Conservation (phyloP, 495 filamentous ascomycete species). For the Astrocystis sublimbata region DNA sequence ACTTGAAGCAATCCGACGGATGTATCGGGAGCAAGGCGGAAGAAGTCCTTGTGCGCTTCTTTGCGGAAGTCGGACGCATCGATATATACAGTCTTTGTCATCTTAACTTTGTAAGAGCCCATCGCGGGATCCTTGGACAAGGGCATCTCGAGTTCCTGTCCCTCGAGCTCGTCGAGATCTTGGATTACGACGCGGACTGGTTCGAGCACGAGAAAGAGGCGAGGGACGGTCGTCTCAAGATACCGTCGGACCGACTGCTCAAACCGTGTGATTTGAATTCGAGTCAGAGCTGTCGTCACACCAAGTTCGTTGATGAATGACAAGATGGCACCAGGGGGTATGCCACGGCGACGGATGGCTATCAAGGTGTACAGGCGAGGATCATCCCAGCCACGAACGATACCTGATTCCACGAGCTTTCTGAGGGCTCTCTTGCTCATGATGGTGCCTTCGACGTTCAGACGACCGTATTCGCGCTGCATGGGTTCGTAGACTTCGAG, state of each 20-base stretch:
- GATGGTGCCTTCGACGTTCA: constrained; percentile 79
- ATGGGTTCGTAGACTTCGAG: constrained; percentile 73
- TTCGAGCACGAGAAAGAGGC: constrained; percentile 83
- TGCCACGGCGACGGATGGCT: constrained; percentile 74
- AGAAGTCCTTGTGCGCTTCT: constrained; percentile 65
- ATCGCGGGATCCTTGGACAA: constrained; percentile 72
- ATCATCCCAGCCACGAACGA: constrained; percentile 86
- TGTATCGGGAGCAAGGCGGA: constrained; percentile 73
- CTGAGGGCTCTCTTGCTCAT: constrained; percentile 81
- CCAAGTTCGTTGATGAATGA: constrained; percentile 87
- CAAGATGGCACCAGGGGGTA: constrained; percentile 84
- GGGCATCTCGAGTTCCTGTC: constrained; percentile 58
- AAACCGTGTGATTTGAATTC: constrained; percentile 73
- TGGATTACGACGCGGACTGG: constrained; percentile 79
- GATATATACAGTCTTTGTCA: constrained; percentile 59
- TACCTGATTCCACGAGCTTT: constrained; percentile 68
- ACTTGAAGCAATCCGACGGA: constrained; percentile 67
- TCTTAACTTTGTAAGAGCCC: constrained; percentile 44
- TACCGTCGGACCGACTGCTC: constrained; percentile 79
- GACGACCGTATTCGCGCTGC: constrained; percentile 64
- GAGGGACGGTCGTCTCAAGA: constrained; percentile 79
- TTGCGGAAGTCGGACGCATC: constrained; percentile 74
- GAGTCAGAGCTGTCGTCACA: constrained; percentile 72
- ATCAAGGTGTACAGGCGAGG: constrained; percentile 89
- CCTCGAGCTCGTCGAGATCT: constrained; percentile 65